Evolutionary conservation across 257 asterid genomes (phyloP), one percentile per base, ranked within the genome.

Genomic region (Paulownia fortunei): DNA sequence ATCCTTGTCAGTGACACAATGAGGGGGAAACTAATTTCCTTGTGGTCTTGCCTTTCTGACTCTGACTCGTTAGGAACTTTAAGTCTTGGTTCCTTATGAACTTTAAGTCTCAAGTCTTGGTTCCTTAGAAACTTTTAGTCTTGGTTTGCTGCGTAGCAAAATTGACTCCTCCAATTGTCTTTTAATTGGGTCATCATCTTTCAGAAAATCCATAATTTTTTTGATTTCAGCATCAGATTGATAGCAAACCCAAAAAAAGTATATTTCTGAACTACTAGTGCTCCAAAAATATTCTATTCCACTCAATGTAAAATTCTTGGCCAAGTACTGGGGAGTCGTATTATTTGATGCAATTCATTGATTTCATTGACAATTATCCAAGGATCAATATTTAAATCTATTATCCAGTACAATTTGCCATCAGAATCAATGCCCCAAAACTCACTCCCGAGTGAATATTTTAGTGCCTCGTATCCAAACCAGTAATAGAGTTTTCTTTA

Each of bases 331-430:
- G 24, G 7, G 10, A 52, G 23, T 52, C 60, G 21, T 4, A 16
- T 9, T 51, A n/a, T n/a, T n/a, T n/a, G n/a, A n/a, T n/a, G n/a
- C n/a, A n/a, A n/a, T n/a, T n/a, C n/a, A n/a, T n/a, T n/a, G n/a
- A n/a, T 70, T 64, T 3, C 61, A 30, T 32, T 69, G 21, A 41
- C 9, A 68, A 15, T 15, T 12, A 71, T 32, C 26, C 61, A 72
- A 44, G 74, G 74, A 49, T 8, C 46, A 15, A 21, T 12, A 62
- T n/a, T 42, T 9, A 39, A 67, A 18, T 72, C 59, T 1, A 63
- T 23, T 52, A 30, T 39, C 82, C 79, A 79, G 18, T 63, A 73
- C 21, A 79, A 16, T 26, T 66, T 51, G 0, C 77, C 56, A 26
- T 2, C 23, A 13, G 67, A 72, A 47, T 72, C 79, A 39, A 37